Conservation (phyloP, 192 early-diverging fungal species). For the Endogone sp. region DNA sequence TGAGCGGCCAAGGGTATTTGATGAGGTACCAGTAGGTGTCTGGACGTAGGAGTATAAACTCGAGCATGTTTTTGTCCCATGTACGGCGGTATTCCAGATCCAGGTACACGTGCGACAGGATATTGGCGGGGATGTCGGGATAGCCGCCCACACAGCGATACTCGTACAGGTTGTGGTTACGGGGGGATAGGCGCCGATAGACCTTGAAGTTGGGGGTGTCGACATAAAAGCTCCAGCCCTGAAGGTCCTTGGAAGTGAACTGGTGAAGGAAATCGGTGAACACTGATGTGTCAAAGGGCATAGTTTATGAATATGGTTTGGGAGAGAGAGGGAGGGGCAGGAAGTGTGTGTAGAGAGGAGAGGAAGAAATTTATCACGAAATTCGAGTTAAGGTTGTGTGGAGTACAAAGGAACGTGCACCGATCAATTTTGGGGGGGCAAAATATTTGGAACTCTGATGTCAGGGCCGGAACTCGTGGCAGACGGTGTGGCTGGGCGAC, state of each 20-base stretch:
- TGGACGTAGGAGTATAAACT: conserved; percentile 29
- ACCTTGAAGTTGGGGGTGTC: conserved; percentile 36
- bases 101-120: conserved; percentile 44
- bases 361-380: no score
- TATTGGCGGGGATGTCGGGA: conserved; percentile 30
- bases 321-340: neutral
- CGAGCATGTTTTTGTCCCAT: conserved; percentile 54
- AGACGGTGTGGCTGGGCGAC: no score
- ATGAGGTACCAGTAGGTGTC: conserved; percentile 36
- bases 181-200: conserved; percentile 29
- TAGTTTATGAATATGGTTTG: neutral
- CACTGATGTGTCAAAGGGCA: neutral
- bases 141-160: conserved; percentile 44
- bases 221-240: conserved; percentile 34
- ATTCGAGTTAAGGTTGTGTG: no score
- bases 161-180: conserved; percentile 39
- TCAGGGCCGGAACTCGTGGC: no score
- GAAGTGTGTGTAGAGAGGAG: neutral
- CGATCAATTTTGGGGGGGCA: no score
- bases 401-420: no score
- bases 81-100: conserved; percentile 47
- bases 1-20: conserved; percentile 50
- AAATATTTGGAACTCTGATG: no score
- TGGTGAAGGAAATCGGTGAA: neutral
- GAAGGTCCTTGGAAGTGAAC: conserved; percentile 16